Evolutionary conservation across 495 filamentous ascomycete species (phyloP).

Genomic region (Podospora comata): DNA sequence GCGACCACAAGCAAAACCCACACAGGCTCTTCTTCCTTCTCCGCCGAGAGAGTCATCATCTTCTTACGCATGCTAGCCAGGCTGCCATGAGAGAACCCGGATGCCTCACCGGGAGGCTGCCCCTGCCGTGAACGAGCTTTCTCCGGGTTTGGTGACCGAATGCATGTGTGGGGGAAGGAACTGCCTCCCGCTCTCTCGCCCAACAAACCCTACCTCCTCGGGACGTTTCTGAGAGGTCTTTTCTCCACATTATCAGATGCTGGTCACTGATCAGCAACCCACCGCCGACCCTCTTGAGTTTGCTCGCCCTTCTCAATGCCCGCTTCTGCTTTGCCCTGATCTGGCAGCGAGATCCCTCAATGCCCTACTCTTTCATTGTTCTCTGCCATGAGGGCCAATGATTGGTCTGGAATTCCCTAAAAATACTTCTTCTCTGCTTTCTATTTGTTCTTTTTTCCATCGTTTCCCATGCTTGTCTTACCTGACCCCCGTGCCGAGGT

Average conservation of each 20-base stretch:
- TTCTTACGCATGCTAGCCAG: neutral
- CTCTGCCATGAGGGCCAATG: neutral
- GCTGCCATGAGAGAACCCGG: neutral
- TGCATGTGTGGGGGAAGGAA: constrained; percentile 1
- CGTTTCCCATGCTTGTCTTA: neutral
- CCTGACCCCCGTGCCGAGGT: neutral
- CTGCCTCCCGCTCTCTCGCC: neutral
- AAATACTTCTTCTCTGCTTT: neutral
- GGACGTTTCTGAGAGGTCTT: neutral
- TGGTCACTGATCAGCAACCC: constrained; percentile 10
- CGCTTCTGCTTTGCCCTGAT: constrained; percentile 16
- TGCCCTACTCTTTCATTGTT: too few species aligned
- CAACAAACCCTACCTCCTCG: neutral
- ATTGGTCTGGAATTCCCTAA: neutral
- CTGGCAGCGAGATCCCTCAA: neutral
- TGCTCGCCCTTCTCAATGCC: neutral
- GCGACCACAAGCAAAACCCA: neutral
- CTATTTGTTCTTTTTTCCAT: constrained; percentile 5
- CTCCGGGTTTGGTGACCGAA: constrained; percentile 12
- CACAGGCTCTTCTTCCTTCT: neutral
- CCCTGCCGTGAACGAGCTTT: neutral
- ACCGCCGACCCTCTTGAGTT: constrained; percentile 6
- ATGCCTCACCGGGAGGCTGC: neutral
- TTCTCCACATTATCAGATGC: constrained; percentile 8
- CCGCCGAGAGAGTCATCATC: too few species aligned